A percentile compares a stretch with the other conserved stretches of the same genome.
Evolutionary conservation across 495 filamentous ascomycete species (phyloP).

Genomic region (Aspergillus avenaceus): DNA sequence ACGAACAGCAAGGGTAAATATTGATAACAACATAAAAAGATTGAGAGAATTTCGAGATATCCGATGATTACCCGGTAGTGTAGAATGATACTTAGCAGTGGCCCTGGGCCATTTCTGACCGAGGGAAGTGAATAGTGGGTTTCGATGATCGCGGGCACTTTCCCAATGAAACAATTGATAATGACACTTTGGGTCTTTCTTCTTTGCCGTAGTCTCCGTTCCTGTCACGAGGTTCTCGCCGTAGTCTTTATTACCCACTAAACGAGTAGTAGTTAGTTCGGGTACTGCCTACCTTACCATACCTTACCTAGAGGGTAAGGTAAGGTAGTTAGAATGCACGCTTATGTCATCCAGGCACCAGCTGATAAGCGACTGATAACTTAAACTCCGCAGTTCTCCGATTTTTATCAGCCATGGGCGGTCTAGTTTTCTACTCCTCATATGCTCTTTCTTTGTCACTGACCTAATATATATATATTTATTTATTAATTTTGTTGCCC

Average conservation of each 20-base stretch:
- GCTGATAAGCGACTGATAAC: neutral
- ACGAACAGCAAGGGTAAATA: conserved; percentile 6
- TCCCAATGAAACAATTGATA: neutral
- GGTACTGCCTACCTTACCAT: no score
- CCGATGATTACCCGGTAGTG: no score
- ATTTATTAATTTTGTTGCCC: no score
- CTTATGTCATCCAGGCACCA: neutral
- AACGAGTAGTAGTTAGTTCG: no score
- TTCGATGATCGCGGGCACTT: neutral
- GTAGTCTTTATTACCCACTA: no score
- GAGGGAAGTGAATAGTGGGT: neutral
- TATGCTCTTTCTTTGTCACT: no score
- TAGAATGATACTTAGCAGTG: neutral
- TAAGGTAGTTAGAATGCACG: neutral
- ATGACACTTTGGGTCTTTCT: neutral
- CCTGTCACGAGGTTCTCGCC: neutral
- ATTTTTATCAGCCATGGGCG: no score
- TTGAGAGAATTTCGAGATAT: neutral
- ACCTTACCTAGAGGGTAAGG: no score
- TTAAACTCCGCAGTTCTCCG: neutral
- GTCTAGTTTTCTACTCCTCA: no score
- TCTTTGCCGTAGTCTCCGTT: neutral
- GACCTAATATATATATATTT: no score
- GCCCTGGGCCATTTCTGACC: conserved; percentile 3
- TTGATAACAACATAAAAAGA: neutral